phyloP scores from a whole-genome alignment of 371 early-diverging fungal genomes.

The Saksenaea vasiformis region DNA sequence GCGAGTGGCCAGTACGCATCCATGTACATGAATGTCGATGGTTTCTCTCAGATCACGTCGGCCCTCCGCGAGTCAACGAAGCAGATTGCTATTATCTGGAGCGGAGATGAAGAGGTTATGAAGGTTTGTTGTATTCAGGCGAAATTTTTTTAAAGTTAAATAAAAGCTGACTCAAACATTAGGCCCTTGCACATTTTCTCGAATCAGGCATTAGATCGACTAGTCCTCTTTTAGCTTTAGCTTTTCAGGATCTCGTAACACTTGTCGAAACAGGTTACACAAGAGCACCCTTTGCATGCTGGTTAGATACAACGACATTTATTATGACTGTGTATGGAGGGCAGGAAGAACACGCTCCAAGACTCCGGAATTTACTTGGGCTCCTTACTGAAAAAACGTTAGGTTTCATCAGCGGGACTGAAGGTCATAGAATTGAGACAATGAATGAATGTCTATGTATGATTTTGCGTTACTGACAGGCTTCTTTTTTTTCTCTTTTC shows the following conservation, averaged over 20 bases:
- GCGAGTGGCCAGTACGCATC: slow-evolving; percentile 35
- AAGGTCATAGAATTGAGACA: slow-evolving; percentile 36
- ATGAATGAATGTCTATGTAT: not conserved
- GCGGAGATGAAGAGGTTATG: slow-evolving; percentile 38
- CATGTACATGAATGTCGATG: slow-evolving; percentile 29
- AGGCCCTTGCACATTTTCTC: slow-evolving; percentile 53
- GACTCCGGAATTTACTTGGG: slow-evolving; percentile 44
- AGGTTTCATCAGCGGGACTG: slow-evolving; percentile 46
- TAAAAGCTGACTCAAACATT: slow-evolving; percentile 8
- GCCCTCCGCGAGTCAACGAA: slow-evolving; percentile 34
- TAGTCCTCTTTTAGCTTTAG: slow-evolving; percentile 47
- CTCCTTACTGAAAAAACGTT: slow-evolving; percentile 48
- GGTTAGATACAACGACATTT: slow-evolving; percentile 58
- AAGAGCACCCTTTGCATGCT: slow-evolving; percentile 47
- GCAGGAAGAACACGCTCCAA: slow-evolving; percentile 31
- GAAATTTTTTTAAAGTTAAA: not conserved
- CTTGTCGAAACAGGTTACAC: slow-evolving; percentile 46
- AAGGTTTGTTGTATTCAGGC: slow-evolving; percentile 19
- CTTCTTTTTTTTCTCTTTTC: not conserved
- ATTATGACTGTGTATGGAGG: slow-evolving; percentile 63
- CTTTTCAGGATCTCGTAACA: slow-evolving; percentile 35
- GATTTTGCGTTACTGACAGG: not conserved
- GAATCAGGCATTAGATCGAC: slow-evolving; percentile 56
- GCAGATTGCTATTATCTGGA: slow-evolving; percentile 35
- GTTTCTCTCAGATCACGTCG: slow-evolving; percentile 28